Conservation (phyloP, 805 yeast genomes). For the Metschnikowia hibisci region DNA sequence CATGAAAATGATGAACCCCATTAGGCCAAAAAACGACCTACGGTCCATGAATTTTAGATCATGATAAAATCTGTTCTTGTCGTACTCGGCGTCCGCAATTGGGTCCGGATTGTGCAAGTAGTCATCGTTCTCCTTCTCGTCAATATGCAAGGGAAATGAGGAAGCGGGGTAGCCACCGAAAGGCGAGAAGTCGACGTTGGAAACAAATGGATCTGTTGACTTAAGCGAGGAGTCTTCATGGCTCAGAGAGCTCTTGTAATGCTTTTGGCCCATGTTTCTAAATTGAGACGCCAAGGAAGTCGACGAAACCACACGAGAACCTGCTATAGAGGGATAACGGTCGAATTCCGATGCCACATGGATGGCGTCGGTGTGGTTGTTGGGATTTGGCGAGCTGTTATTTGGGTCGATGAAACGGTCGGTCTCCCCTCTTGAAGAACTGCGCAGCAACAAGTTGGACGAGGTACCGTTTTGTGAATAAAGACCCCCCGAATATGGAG, state of each 20-base stretch:
- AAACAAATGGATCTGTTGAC: constrained; percentile 32
- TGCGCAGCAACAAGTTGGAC: constrained; percentile 29
- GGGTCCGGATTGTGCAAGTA: constrained; percentile 96
- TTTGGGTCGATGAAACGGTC: constrained; percentile 14
- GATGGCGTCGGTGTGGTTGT: constrained; percentile 14
- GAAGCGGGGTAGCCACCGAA: constrained; percentile 97
- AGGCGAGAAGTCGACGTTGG: constrained; percentile 69
- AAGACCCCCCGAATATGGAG: constrained; percentile 27
- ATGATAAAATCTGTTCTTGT: constrained; percentile 59
- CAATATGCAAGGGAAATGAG: constrained; percentile 83
- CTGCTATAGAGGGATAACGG: constrained; percentile 62
- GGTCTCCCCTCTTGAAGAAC: constrained; percentile 10
- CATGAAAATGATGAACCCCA: constrained; percentile 56
- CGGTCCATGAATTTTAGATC: constrained; percentile 67
- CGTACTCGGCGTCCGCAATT: constrained; percentile 81
- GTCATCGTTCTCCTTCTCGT: constrained; percentile 94
- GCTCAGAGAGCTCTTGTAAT: constrained; percentile 9
- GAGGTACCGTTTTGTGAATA: constrained; percentile 40
- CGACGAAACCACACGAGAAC: constrained; percentile 56
- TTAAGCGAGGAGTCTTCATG: constrained; percentile 22
- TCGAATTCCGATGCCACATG: constrained; percentile 57
- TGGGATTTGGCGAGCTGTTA: constrained; percentile 4
- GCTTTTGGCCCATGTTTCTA: constrained; percentile 6
- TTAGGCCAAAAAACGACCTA: constrained; percentile 55
- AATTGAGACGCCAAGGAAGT: constrained; percentile 23